Base-by-base conservation (phyloP, 179 eudicot genomes). In the Beta macrorhiza region DNA sequence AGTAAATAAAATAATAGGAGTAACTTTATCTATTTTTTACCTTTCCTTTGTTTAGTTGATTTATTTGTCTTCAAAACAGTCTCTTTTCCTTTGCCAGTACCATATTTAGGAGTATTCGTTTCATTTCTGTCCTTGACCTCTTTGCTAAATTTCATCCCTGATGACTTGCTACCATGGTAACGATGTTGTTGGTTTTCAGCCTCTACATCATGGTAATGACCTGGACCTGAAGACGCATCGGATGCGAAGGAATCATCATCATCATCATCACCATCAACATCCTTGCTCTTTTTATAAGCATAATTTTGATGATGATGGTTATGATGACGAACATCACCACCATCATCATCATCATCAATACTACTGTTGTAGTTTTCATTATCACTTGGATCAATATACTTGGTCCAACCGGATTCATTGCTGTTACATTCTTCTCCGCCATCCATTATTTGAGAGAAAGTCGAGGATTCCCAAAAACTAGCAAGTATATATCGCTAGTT, bases 221-320 rank as follows among this genome's bases (percentile, higher is more conserved):
- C 84, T 11, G 89, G 86, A 22, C 90, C 86, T 5, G 90, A 85
- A 3, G 88, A 85, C 0, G 90, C 90, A 53, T 87, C 90, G 4
- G 90, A 87, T 55, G 83, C 83, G 78, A 79, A 78, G 2, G 87
- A 85, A 25, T 87, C 87, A 78, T 87, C 84, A 74, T 87, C 84
- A 3, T 79, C 90, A 51, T 80, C 69, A 15, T 67, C 83, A 11
- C 42, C 82, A 56, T 78, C 79, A 16, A 75, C 71, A 45, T 80
- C 68, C 37, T 76, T 56, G 52, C 51, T 59, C 16, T 53, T 83
- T 5, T 56, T 53, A 67, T 78, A 67, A 3, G 63, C 62, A 5
- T 68, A 11, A 25, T 55, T 53, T 5, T 78, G 63, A n/a, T 55
- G 51, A 16, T 61, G 64, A 55, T 52, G 74, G 12, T 77, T 71